phyloP scores from a whole-genome alignment of 73 alveolate species.

The Breviolum minutum region DNA sequence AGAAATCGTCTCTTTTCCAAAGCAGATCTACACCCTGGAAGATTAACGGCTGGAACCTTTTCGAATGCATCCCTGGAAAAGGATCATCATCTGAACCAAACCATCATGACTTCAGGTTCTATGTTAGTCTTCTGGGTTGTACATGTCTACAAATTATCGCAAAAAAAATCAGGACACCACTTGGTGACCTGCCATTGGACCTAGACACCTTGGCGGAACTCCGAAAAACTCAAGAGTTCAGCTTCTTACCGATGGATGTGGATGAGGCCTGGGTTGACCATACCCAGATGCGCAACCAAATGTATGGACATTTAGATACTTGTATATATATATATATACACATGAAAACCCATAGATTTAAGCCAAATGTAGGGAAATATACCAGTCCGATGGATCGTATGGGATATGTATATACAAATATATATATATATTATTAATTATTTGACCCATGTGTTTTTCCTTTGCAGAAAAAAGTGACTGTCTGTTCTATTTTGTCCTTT shows the following conservation, averaged over 20 bases:
- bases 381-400: no score
- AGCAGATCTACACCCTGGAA: neutral
- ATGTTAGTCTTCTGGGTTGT: no score
- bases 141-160: no score
- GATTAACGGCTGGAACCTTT: no score
- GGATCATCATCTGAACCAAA: no score
- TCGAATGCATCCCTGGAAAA: no score
- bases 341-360: no score
- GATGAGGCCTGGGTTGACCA: constrained; percentile 28
- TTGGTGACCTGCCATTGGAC: constrained; percentile 90
- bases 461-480: no score
- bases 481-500: no score
- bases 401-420: neutral
- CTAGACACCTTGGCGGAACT: constrained; percentile 45
- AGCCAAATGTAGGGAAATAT: no score
- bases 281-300: neutral
- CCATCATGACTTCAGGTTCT: no score
- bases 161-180: constrained; percentile 89
- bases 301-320: neutral
- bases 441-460: no score
- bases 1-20: neutral
- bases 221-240: constrained; percentile 65
- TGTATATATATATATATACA: neutral
- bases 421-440: neutral
- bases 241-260: constrained; percentile 70